phyloP scores from a whole-genome alignment of 208 protist species.

The Kentomonas sorsogonicus region DNA sequence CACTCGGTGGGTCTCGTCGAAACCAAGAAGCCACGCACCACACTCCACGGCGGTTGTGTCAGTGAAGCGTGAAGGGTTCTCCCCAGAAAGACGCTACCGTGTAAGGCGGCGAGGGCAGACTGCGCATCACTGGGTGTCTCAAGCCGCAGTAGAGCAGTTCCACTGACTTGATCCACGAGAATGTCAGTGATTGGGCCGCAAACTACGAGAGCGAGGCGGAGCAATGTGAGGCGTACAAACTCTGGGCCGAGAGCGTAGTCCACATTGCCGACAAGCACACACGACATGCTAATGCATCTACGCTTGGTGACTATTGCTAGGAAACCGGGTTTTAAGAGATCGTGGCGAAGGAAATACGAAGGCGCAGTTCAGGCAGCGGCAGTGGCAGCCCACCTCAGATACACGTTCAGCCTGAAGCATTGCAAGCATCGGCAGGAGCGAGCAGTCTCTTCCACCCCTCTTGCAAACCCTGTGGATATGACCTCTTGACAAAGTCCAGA shows the following conservation, averaged over 20 bases:
- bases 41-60: conserved; percentile 31
- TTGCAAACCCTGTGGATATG: no score
- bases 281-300: conserved; percentile 34
- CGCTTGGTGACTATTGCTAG: no score
- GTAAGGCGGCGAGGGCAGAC: conserved; percentile 52
- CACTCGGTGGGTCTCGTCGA: conserved; percentile 31
- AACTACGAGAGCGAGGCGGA: conserved; percentile 34
- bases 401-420: no score
- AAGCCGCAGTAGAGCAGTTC: conserved; percentile 52
- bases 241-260: conserved; percentile 48
- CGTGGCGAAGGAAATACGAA: no score
- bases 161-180: conserved; percentile 36
- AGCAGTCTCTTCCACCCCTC: no score
- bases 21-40: conserved; percentile 48
- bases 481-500: no score
- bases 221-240: conserved; percentile 45
- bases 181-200: conserved; percentile 50
- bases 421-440: no score
- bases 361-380: no score
- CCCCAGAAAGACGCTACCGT: conserved; percentile 62
- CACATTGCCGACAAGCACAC: conserved; percentile 40
- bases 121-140: conserved; percentile 52
- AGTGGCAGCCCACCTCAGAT: no score
- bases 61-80: conserved; percentile 33
- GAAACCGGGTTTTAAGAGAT: no score